These are phyloP conservation scores for Pleurotus pulmonarius DNA, from an alignment of 768 basidiomycete species.

Conservation along the genomic window DNA sequence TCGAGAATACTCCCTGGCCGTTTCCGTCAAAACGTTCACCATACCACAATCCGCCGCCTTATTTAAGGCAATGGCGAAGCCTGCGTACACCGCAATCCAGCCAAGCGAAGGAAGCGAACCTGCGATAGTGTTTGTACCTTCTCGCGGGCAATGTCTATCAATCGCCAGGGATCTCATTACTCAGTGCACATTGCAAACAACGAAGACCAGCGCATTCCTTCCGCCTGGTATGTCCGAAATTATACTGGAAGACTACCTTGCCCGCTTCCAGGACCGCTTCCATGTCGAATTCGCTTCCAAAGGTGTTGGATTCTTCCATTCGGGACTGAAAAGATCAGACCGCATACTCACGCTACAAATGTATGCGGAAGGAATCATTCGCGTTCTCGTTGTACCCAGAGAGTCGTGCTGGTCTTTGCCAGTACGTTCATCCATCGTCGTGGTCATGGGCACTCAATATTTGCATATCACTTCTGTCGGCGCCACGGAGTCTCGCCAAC, in stretches of 20 bases:
- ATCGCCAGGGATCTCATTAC: conserved; percentile 86
- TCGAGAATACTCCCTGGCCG: conserved; percentile 73
- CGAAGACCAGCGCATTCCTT: conserved; percentile 66
- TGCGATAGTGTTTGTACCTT: conserved; percentile 86
- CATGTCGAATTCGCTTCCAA: conserved; percentile 73
- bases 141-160: conserved; percentile 66
- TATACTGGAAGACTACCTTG: conserved; percentile 55
- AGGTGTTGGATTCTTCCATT: conserved; percentile 86
- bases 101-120: conserved; percentile 38
- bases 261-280: conserved; percentile 54
- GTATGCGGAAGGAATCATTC: conserved; percentile 75
- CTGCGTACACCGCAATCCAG: conserved; percentile 75
- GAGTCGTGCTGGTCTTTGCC: conserved; percentile 91
- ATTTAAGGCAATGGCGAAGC: conserved; percentile 90
- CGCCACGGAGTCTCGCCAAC: conserved; percentile 47
- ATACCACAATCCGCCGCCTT: conserved; percentile 84
- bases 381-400: conserved; percentile 77
- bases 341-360: conserved; percentile 73
- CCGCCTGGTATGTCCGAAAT: conserved; percentile 44
- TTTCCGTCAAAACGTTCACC: conserved; percentile 73
- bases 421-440: conserved; percentile 72
- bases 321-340: conserved; percentile 65
- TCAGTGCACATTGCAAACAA: conserved; percentile 75
- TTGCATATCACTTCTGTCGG: conserved; percentile 42
- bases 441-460: conserved; percentile 94